Evolutionary conservation across 2,329 filamentous ascomycete genomes (phyloP).

Genomic region (Aspergillus melleus): DNA sequence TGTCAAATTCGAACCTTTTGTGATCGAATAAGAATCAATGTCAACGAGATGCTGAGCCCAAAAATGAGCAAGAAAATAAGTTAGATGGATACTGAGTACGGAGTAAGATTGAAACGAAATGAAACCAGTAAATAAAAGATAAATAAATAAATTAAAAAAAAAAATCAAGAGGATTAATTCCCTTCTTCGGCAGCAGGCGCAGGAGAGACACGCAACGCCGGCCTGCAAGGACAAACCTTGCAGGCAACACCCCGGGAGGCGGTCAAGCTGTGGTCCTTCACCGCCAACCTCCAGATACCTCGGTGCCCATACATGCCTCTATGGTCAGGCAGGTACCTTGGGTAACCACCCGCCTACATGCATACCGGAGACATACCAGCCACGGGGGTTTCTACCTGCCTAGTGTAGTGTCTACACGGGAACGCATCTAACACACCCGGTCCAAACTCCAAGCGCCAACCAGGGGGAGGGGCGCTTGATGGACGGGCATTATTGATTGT

Average conservation of each 20-base stretch:
- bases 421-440: no score
- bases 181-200: not conserved
- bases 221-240: conserved; percentile 31
- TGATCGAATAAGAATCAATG: not conserved
- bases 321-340: conserved; percentile 11
- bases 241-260: conserved; percentile 27
- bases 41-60: not conserved
- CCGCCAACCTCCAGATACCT: conserved; percentile 18
- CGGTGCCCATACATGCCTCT: conserved; percentile 15
- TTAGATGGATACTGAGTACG: not conserved
- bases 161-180: not conserved
- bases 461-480: not conserved
- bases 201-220: conserved; percentile 13
- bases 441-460: not conserved
- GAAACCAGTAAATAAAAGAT: not conserved
- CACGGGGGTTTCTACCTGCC: not conserved
- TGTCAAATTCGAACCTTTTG: not conserved
- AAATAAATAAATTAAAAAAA: not conserved
- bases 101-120: not conserved
- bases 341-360: conserved; percentile 9
- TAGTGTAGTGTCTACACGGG: no score
- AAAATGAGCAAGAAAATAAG: not conserved
- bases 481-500: not conserved
- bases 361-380: conserved; percentile 11
- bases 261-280: conserved; percentile 24